A percentile compares a stretch with the other conserved stretches of the same genome.
phyloP scores from a whole-genome alignment of 2,329 filamentous ascomycete species.

The Phialemoniopsis sp. region DNA sequence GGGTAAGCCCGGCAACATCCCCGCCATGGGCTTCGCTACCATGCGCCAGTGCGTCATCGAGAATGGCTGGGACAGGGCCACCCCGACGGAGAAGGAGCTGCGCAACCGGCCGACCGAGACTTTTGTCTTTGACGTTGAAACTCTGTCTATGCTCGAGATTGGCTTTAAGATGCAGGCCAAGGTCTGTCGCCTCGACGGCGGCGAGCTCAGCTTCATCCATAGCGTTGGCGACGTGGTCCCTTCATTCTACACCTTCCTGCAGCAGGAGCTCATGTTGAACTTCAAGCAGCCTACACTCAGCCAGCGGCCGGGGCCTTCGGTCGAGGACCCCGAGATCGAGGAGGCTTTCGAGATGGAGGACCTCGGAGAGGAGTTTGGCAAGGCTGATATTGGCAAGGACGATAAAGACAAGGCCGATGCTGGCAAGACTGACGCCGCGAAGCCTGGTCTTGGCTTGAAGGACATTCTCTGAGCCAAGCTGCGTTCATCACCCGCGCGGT shows the following conservation, averaged over 20 bases:
- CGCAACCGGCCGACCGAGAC: constrained; percentile 17
- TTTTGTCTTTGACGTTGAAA: constrained; percentile 65
- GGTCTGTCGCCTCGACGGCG: constrained; percentile 52
- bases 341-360: constrained; percentile 13
- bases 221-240: constrained; percentile 49
- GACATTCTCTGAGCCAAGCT: too few relatives aligned
- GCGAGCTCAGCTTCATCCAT: constrained; percentile 63
- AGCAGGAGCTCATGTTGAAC: constrained; percentile 64
- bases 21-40: constrained; percentile 38
- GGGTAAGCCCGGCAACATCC: constrained; percentile 24
- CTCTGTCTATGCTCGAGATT: constrained; percentile 46
- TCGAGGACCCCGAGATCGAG: constrained; percentile 27
- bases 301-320: constrained; percentile 40
- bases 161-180: constrained; percentile 60
- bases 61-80: constrained; percentile 39
- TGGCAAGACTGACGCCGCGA: too few relatives aligned
- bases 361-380: constrained; percentile 10
- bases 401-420: constrained; percentile 1
- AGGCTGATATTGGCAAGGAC: not conserved
- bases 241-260: constrained; percentile 60
- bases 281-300: constrained; percentile 55
- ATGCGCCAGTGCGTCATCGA: constrained; percentile 41
- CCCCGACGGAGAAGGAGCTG: constrained; percentile 21
- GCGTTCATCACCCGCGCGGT: too few relatives aligned
- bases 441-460: too few relatives aligned